These are phyloP conservation scores for Bruguiera hainesii DNA, from an alignment of 441 rosid species.

Conservation along the genomic window DNA sequence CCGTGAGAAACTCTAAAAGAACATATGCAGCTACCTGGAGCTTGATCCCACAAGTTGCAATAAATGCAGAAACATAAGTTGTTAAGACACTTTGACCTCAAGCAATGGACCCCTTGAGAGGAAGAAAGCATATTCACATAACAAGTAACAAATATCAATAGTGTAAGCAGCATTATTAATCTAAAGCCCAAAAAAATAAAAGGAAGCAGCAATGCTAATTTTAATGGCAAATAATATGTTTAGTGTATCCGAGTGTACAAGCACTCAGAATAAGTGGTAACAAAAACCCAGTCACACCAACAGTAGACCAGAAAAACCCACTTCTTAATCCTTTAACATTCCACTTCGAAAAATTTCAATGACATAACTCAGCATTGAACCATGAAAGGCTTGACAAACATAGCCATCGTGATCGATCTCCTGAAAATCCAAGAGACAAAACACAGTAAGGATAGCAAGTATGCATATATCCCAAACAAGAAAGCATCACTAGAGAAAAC, in stretches of 20 bases:
- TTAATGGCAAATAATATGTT: too few species aligned
- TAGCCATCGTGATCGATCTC: slow-evolving; percentile 86
- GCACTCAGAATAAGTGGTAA: slow-evolving; percentile 15
- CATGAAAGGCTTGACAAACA: slow-evolving; percentile 69
- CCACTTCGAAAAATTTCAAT: slow-evolving; percentile 5
- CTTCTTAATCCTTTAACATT: slow-evolving; percentile 30
- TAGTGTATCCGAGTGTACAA: slow-evolving; percentile 10
- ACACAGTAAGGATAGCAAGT: slow-evolving; percentile 8
- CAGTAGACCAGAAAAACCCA: slow-evolving; percentile 36
- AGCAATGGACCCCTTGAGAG: slow-evolving; percentile 61
- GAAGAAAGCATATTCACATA: slow-evolving; percentile 2
- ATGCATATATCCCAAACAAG: slow-evolving; percentile 12
- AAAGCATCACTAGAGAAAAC: slow-evolving; percentile 20
- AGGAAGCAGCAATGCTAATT: too few species aligned
- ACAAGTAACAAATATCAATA: slow-evolving; percentile 1
- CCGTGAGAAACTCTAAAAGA: slow-evolving; percentile 6
- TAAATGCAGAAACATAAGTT: slow-evolving; percentile 82
- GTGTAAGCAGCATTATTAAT: slow-evolving; percentile 1
- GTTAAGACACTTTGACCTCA: slow-evolving; percentile 87
- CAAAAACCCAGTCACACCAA: neutral
- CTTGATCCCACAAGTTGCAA: slow-evolving; percentile 94
- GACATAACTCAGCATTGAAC: too few species aligned
- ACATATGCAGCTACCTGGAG: slow-evolving; percentile 52
- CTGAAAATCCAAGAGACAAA: slow-evolving; percentile 36
- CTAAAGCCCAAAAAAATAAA: too few species aligned